Evolutionary conservation across 169 alveolate species (phyloP), one percentile per base, ranked within the genome.

Genomic region (Eimeria acervulina): DNA sequence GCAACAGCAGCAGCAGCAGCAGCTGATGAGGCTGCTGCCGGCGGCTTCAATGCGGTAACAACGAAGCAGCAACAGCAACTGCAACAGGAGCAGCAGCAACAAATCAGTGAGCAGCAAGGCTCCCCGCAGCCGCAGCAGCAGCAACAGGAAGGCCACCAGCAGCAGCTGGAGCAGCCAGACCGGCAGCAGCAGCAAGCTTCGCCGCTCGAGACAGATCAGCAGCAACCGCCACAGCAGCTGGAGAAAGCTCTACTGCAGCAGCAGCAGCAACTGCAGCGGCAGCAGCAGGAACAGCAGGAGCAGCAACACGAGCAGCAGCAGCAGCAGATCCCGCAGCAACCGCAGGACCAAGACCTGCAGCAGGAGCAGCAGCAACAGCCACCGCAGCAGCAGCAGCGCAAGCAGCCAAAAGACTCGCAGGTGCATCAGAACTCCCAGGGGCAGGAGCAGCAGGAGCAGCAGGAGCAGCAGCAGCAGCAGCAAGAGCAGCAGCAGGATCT

Each of bases 161-260:
- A 47, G 55, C 55, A 47, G 55, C 55, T 7, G 5, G 55, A 47
- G 55, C 55, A 47, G 55, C 55, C 5, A 12, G 19, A 47, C 19
- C 55, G 12, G 55, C 55, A 47, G 55, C 19, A 47, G 55, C 19
- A 47, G 55, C 19, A 90, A 52, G 95, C 89, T 1, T 70, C 95
- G 33, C 78, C 61, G 31, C 70, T n/a, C n/a, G n/a, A 90, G 38
- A 38, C 87, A 31, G 70, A 90, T 44, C 88, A 87, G 33, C 95
- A 87, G 8, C 90, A 90, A 61, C 90, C 90, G 44, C 80, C 51
- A 61, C 78, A 89, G 61, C 59, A 72, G 15, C 55, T 47, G 55
- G 55, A 47, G 12, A 5, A 47, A 47, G 12, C 55, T 12, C 12
- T 12, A 12, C 55, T 47, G 55, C 55, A 7, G 55, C 55, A 47